Evolutionary conservation across 768 basidiomycete genomes (phyloP).

Genomic region (Cystoderma amianthinum): DNA sequence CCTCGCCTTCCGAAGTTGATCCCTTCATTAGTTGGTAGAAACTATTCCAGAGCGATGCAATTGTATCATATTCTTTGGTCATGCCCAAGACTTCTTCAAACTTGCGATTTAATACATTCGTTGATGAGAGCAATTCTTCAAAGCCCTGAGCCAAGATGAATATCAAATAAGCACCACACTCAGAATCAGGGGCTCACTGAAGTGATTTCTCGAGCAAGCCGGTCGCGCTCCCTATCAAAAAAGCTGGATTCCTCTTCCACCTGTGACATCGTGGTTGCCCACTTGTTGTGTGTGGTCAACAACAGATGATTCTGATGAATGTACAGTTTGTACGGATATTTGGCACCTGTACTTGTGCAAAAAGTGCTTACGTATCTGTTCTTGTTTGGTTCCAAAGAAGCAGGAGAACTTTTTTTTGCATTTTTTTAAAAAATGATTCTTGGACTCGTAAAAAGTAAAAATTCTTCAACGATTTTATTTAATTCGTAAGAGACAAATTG

Average conservation of each 20-base stretch:
- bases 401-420: too few species aligned
- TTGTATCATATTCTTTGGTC: slow-evolving; percentile 88
- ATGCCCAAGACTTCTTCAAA: slow-evolving; percentile 90
- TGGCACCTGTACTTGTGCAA: too few species aligned
- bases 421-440: too few species aligned
- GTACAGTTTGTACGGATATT: too few species aligned
- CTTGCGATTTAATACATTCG: slow-evolving; percentile 84
- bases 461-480: too few species aligned
- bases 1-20: slow-evolving; percentile 22
- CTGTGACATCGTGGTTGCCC: slow-evolving; percentile 33
- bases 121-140: slow-evolving; percentile 78
- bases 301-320: too few species aligned
- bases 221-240: slow-evolving; percentile 78
- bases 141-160: slow-evolving; percentile 53
- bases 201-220: slow-evolving; percentile 67
- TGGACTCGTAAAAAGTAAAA: too few species aligned
- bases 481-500: too few species aligned
- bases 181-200: slow-evolving; percentile 35
- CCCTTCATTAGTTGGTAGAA: slow-evolving; percentile 74
- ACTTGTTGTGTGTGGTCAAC: too few species aligned
- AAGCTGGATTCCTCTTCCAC: slow-evolving; percentile 47
- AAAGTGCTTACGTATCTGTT: too few species aligned
- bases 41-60: slow-evolving; percentile 77
- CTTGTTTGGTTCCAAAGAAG: too few species aligned
- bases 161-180: not conserved